Percentiles rank a stretch among this genome's conserved stretches.
Conservation (phyloP, 1,284 basidiomycete genomes). For the Trichosporon asahii region DNA sequence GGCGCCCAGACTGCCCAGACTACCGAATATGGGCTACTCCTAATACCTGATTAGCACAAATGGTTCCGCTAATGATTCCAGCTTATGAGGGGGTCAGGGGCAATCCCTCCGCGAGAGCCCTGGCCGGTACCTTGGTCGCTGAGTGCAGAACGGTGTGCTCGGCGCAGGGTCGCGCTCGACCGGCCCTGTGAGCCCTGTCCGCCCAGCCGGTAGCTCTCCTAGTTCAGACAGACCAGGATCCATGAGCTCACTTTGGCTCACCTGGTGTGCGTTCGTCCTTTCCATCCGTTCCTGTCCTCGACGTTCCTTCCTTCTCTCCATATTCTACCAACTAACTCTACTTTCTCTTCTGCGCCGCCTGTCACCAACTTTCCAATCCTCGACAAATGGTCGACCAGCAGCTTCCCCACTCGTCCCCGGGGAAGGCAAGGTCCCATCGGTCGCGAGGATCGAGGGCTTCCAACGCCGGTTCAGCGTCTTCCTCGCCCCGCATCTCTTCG, state of each 20-base stretch:
- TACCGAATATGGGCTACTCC: neutral
- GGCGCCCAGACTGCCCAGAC: neutral
- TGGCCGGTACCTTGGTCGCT: neutral
- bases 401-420: constrained; percentile 1
- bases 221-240: neutral
- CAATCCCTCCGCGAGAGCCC: neutral
- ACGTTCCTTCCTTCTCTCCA: neutral
- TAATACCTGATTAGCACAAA: neutral
- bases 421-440: constrained; percentile 2
- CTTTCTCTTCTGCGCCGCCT: neutral
- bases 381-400: constrained; percentile 8
- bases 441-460: neutral
- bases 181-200: neutral
- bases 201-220: neutral
- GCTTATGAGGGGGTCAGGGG: neutral
- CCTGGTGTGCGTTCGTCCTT: neutral
- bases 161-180: neutral
- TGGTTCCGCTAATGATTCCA: neutral
- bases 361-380: neutral
- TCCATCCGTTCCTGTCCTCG: neutral
- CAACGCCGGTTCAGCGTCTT: constrained; percentile 1
- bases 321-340: neutral
- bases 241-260: constrained; percentile 1
- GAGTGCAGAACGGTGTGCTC: neutral
- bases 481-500: constrained; percentile 12